These are phyloP conservation scores for Neoscytalidium dimidiatum DNA, from an alignment of 2,329 filamentous ascomycete genomes.

Conservation along the genomic window DNA sequence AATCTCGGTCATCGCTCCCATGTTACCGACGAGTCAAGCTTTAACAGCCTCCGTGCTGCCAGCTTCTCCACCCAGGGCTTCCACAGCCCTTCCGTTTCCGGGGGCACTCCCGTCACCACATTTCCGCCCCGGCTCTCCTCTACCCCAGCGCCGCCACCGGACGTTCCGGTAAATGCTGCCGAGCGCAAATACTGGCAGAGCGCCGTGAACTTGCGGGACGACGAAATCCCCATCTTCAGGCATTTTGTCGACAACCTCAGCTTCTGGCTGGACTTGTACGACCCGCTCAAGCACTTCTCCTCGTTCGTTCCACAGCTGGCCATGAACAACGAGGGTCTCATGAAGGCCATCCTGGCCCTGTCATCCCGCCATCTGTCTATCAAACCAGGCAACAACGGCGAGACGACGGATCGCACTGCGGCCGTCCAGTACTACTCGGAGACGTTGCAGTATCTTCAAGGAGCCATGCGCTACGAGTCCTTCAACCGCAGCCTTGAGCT, in stretches of 20 bases:
- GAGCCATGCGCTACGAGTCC: constrained; percentile 58
- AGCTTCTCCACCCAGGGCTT: constrained; percentile 17
- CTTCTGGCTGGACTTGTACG: constrained; percentile 47
- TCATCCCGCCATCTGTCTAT: constrained; percentile 55
- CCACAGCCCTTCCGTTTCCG: constrained; percentile 16
- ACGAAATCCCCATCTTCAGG: constrained; percentile 42
- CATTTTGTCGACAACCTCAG: constrained; percentile 42
- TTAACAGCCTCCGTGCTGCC: constrained; percentile 10
- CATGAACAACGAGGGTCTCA: constrained; percentile 56
- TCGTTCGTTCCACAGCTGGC: constrained; percentile 34
- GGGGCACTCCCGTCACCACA: constrained; percentile 4
- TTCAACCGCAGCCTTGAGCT: constrained; percentile 62
- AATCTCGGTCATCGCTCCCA: constrained; percentile 11
- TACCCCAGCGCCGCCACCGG: background rate
- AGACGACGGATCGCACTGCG: constrained; percentile 31
- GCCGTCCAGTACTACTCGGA: constrained; percentile 61
- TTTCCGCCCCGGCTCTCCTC: constrained; percentile 8
- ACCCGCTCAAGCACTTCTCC: constrained; percentile 42
- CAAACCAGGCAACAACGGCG: constrained; percentile 29
- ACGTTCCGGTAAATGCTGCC: background rate
- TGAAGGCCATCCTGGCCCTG: constrained; percentile 60
- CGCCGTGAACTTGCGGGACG: constrained; percentile 29
- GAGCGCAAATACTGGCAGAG: constrained; percentile 18
- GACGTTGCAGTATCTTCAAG: constrained; percentile 62
- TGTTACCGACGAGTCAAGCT: constrained; percentile 15